Evolutionary conservation across 306 rosid genomes (phyloP).

Genomic region (Crotalaria pallida): DNA sequence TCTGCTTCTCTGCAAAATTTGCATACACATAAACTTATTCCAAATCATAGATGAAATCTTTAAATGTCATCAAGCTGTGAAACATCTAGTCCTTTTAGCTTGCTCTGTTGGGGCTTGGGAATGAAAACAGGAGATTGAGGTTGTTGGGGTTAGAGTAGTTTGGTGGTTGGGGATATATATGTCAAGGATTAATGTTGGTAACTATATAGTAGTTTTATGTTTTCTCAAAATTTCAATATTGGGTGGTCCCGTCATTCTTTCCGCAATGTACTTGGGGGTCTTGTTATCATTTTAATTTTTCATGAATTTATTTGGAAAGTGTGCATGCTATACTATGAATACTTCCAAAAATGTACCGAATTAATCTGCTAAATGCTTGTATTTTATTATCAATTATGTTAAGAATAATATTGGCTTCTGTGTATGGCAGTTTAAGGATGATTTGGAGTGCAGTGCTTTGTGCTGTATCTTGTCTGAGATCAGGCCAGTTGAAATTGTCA

Average conservation of each 20-base stretch:
- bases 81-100: background rate
- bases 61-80: background rate
- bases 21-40: background rate
- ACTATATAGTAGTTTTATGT: background rate
- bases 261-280: background rate
- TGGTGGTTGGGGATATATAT: background rate
- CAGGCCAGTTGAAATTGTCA: slow-evolving; percentile 90
- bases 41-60: background rate
- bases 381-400: background rate
- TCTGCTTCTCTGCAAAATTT: slow-evolving; percentile 14
- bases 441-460: slow-evolving; percentile 74
- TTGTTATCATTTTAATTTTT: background rate
- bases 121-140: background rate
- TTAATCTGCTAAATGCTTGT: slow-evolving; percentile 10
- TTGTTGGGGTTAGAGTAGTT: background rate
- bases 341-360: background rate
- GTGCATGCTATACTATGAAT: background rate
- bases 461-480: slow-evolving; percentile 80
- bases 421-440: slow-evolving; percentile 68
- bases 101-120: background rate
- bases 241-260: slow-evolving; percentile 7
- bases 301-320: background rate
- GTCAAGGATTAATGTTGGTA: background rate
- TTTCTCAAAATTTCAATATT: slow-evolving; percentile 10
- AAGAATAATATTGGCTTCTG: slow-evolving; percentile 11